Base-by-base conservation (phyloP, 768 basidiomycete species). In the Calocera viscosa region DNA sequence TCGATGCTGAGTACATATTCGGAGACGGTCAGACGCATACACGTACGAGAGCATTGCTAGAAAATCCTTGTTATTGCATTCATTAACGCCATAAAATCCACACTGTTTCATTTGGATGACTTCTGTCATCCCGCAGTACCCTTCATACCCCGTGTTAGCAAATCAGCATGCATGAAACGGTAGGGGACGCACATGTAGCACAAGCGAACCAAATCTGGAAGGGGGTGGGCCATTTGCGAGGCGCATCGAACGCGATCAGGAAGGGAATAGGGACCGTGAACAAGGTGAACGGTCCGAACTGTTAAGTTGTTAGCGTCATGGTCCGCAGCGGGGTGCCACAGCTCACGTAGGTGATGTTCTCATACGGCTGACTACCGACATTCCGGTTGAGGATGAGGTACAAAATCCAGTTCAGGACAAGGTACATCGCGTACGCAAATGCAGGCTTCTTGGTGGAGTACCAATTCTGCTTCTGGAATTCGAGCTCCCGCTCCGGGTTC, bases 41-140 rank as follows among this genome's bases (percentile, higher is more conserved):
- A 68, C 71, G 49, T 32, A 73, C 72, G 69, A 72, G 41, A 72
- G 64, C n/a, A 69, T 32, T 2, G 64, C 68, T 16, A 76, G 64
- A 69, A 77, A 79, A 64, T 78, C 78, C 60, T 75, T 73, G 2
- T 64, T 64, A 0, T 72, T 72, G 66, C 77, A 79, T 2, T 64
- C 64, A 14, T 66, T 5, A 2, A 63, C 64, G 38, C 49, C 49
- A 64, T 67, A 71, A 64, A 75, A 75, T 60, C 74, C 76, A 26
- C 69, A 69, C 43, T 73, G 71, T 35, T 68, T 65, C 17, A 64
- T 30, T 22, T 64, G 53, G 33, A 70, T 24, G 17, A 66, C 24
- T 24, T 47, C 35, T 12, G 49, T 47, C n/a, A 63, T 35, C 34
- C 32, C 24, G 32, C 41, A 49, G 33, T 22, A 34, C 39, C 32